Evolutionary conservation across 208 protist species (phyloP).

Genomic region (Jaenimonas drosophilae): DNA sequence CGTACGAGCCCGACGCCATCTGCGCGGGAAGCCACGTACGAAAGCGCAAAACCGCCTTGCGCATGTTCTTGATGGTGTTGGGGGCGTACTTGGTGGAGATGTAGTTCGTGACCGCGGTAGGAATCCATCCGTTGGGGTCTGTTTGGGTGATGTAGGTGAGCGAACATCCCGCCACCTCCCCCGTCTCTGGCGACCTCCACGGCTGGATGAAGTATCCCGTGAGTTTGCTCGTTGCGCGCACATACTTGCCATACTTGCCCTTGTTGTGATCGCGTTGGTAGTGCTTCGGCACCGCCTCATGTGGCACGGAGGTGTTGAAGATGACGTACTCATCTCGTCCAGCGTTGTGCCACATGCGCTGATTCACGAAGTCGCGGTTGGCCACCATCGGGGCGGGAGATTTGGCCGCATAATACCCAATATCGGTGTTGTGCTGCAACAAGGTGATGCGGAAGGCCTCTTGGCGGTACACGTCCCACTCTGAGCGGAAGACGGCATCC

Average conservation of each 20-base stretch:
- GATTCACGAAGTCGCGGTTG: conserved; percentile 87
- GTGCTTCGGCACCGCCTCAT: conserved; percentile 27
- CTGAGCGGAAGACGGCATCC: conserved; percentile 62
- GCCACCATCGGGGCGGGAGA: conserved; percentile 57
- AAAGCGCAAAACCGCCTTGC: conserved; percentile 40
- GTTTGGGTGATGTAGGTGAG: conserved; percentile 82
- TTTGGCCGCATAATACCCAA: conserved; percentile 87
- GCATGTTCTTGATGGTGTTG: conserved; percentile 44
- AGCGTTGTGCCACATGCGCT: conserved; percentile 75
- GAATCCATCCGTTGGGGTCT: conserved; percentile 82
- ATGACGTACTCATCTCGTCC: conserved; percentile 74
- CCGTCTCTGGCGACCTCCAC: conserved; percentile 30
- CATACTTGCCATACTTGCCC: conserved; percentile 34
- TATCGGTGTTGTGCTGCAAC: conserved; percentile 67
- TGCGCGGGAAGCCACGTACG: conserved; percentile 49
- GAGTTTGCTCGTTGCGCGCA: conserved; percentile 66
- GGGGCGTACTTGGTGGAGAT: conserved; percentile 72
- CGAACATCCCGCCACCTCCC: conserved; percentile 25
- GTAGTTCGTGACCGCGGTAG: conserved; percentile 63
- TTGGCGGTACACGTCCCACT: conserved; percentile 66
- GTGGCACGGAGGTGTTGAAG: conserved; percentile 84
- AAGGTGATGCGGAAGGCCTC: conserved; percentile 66
- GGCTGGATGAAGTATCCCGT: conserved; percentile 82
- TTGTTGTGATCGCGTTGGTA: conserved; percentile 33
- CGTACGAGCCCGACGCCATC: conserved; percentile 35